Evolutionary conservation across 768 basidiomycete species (phyloP).

Genomic region (Agrocybe praecox): DNA sequence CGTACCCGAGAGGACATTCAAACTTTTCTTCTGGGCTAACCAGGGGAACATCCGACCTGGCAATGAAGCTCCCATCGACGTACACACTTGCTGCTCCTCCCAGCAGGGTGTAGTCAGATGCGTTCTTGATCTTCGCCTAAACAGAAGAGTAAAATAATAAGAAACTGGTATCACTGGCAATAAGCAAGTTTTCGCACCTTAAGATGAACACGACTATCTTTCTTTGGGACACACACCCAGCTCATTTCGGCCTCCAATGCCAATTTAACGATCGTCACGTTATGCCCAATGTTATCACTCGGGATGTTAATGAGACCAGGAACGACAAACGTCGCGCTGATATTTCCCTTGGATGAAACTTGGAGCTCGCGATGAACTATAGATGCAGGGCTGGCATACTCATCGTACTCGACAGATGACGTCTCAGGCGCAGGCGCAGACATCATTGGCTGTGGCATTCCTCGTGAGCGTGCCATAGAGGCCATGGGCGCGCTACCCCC

Average conservation of each 20-base stretch:
- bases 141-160: not conserved
- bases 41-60: conserved; percentile 42
- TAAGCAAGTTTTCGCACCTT: conserved; percentile 26
- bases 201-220: conserved; percentile 38
- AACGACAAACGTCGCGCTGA: conserved; percentile 42
- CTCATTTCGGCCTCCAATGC: conserved; percentile 38
- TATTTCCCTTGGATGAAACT: conserved; percentile 38
- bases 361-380: conserved; percentile 19
- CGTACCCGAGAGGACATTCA: conserved; percentile 47
- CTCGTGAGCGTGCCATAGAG: too few species aligned
- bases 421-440: too few species aligned
- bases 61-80: conserved; percentile 58
- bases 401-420: too few species aligned
- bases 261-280: conserved; percentile 41
- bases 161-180: not conserved
- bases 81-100: conserved; percentile 51
- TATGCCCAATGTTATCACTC: conserved; percentile 40
- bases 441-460: too few species aligned
- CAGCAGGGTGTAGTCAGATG: conserved; percentile 54
- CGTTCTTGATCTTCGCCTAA: conserved; percentile 54
- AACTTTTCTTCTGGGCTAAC: conserved; percentile 47
- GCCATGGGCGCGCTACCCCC: too few species aligned
- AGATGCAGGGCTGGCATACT: too few species aligned
- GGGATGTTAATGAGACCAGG: conserved; percentile 45
- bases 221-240: conserved; percentile 45